These are phyloP conservation scores for Cladosporium sp. DNA, from an alignment of 2,329 filamentous ascomycete species.

Conservation along the genomic window DNA sequence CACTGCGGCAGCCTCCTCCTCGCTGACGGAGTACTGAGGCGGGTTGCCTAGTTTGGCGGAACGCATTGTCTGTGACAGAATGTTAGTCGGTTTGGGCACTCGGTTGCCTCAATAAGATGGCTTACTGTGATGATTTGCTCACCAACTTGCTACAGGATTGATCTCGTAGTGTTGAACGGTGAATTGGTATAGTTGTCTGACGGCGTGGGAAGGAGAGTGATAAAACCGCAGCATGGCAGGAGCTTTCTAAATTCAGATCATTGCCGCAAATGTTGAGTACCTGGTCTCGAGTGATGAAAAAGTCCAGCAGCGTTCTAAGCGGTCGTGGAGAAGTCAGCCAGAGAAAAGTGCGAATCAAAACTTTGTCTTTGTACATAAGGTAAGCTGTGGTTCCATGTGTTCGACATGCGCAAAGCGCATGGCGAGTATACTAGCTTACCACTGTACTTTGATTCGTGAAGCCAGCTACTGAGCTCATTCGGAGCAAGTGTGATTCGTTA, in stretches of 20 bases:
- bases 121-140: too few species aligned
- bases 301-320: neutral
- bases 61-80: neutral
- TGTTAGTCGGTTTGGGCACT: too few species aligned
- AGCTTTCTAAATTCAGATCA: neutral
- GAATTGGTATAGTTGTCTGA: too few species aligned
- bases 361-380: too few species aligned
- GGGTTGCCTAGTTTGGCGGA: neutral
- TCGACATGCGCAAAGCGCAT: neutral
- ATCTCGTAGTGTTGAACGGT: too few species aligned
- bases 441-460: neutral
- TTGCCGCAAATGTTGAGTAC: neutral
- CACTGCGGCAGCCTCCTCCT: neutral
- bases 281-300: neutral
- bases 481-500: neutral
- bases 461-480: neutral
- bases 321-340: neutral
- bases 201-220: neutral
- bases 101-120: too few species aligned
- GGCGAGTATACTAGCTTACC: neutral
- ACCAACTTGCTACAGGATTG: too few species aligned
- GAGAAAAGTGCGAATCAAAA: neutral
- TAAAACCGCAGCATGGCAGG: neutral
- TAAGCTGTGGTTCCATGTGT: neutral
- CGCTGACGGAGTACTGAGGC: neutral